These are phyloP conservation scores for Circinella umbellata DNA, from an alignment of 371 early-diverging fungal genomes.

Conservation along the genomic window DNA sequence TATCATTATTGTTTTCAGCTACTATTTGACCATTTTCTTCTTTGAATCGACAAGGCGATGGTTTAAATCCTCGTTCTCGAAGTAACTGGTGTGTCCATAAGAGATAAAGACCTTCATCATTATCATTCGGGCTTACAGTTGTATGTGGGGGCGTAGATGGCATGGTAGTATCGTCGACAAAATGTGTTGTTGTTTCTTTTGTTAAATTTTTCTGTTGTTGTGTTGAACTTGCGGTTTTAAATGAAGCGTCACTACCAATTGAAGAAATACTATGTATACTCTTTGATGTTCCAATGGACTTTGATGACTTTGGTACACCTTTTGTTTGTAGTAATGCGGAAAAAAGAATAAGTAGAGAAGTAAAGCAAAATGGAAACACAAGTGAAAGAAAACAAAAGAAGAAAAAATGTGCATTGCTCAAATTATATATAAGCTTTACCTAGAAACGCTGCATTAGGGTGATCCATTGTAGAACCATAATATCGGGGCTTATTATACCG, in stretches of 20 bases:
- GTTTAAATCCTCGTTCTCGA: constrained; percentile 35
- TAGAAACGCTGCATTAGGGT: background rate
- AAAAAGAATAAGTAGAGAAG: background rate
- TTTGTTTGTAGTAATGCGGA: background rate
- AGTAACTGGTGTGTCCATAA: constrained; percentile 48
- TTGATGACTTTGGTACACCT: background rate
- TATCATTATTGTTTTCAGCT: constrained; percentile 15
- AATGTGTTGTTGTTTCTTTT: background rate
- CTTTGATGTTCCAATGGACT: background rate
- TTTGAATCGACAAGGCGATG: constrained; percentile 19
- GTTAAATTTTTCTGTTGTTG: background rate
- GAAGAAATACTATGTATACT: constrained; percentile 2
- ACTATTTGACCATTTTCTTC: constrained; percentile 15
- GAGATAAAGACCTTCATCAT: constrained; percentile 46
- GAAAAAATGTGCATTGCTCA: background rate
- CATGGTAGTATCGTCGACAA: background rate
- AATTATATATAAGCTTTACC: background rate
- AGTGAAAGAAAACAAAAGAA: background rate
- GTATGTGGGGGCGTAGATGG: constrained; percentile 35
- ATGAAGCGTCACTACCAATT: constrained; percentile 7
- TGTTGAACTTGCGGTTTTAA: constrained; percentile 1
- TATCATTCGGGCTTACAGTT: constrained; percentile 33
- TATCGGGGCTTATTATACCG: constrained; percentile 8
- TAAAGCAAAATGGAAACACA: background rate
- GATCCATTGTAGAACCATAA: constrained; percentile 7